Evolutionary conservation across 208 protist species (phyloP), one percentile per base, ranked within the genome.

Genomic region (Leishmania aethiopica): DNA sequence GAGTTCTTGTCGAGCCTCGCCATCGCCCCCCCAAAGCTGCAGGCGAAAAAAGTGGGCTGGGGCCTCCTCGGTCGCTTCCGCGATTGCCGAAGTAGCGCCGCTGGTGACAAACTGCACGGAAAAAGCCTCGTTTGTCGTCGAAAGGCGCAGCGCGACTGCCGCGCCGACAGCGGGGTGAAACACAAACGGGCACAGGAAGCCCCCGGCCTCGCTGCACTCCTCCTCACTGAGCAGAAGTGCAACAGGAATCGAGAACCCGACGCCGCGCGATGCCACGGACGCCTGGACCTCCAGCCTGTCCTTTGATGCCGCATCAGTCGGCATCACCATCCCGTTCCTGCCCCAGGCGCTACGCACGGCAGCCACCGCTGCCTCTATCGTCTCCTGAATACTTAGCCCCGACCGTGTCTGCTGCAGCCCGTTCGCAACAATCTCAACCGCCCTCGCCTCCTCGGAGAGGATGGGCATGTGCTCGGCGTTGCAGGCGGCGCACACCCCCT

Each of bases 151-250:
- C 45, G 93, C 90, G 19, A 95, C 86, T 59, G 82, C 89, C 1
- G 93, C 89, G 45, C 74, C 62, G 55, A 91, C 72, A 62, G 69
- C 49, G n/a, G 83, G 81, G 77, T 81, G 79, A 78, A 87, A 94
- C 32, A 91, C 85, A 85, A 96, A 95, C 15, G 86, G 90, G 73
- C 84, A 93, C 51, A 89, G 71, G 75, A 93, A 86, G 10, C 78
- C 77, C 42, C 72, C 55, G 8, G 67, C 62, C 32, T 83, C 79
- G 53, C 72, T 81, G 80, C 80, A 86, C 49, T 89, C 84, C 59
- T 88, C 86, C 60, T 91, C 88, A 55, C 77, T 77, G 15, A 90
- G 78, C 15, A 93, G 83, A 57, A 90, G 66, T 42, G 73, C 66
- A 47, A 84, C 84, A 37, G 90, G 86, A 45, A 93, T 66, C 15